Base-by-base conservation (phyloP, 2,329 filamentous ascomycete genomes). In the Falciphora oryzae region DNA sequence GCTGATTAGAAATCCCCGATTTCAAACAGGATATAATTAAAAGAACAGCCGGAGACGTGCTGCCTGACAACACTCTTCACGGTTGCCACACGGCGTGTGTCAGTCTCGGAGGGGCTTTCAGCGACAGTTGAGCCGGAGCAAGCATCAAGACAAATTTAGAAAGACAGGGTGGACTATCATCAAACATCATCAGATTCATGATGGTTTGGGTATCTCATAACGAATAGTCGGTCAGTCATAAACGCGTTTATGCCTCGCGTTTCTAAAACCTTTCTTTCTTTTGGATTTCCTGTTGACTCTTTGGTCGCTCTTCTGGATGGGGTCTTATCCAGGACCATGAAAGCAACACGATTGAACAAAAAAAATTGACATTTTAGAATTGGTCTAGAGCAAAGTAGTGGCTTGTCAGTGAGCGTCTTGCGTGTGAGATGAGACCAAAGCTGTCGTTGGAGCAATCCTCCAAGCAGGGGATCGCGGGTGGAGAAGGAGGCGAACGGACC, bases 401-500 rank as follows among this genome's bases (percentile, higher is more conserved):
- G 10, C 6, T 25, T 53, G 44, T 53, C 8, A 53, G 44, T n/a
- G n/a, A 53, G n/a, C 8, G 22, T 53, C 10, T 18, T 44, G 38
- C 18, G 44, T 10, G n/a, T 53, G 22, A 11, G 10, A 11, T 10
- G 22, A 53, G 22, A n/a, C 44, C 44, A 53, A 25, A 53, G 14
- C 3, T 18, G 38, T 18, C 38, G 5, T 38, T 38, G 35, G 35
- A 38, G 35, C 14, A 14, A 14, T 38, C 11, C 35, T 29, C 11
- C 13, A 18, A 44, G 5, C 5, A 7, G 14, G 38, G 14, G 38
- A 18, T 13, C 8, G n/a, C 18, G 10, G 18, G 22, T 7, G 14
- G 25, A 60, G 29, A 59, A 29, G 27, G 16, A 16, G 5, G 32
- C 6, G 27, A 67, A 82, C 82, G 77, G 73, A 88, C 87, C 86